A percentile compares a stretch with the other conserved stretches of the same genome.
These are phyloP conservation scores for Echites panduratus DNA, from an alignment of 257 asterid species.

Conservation along the genomic window DNA sequence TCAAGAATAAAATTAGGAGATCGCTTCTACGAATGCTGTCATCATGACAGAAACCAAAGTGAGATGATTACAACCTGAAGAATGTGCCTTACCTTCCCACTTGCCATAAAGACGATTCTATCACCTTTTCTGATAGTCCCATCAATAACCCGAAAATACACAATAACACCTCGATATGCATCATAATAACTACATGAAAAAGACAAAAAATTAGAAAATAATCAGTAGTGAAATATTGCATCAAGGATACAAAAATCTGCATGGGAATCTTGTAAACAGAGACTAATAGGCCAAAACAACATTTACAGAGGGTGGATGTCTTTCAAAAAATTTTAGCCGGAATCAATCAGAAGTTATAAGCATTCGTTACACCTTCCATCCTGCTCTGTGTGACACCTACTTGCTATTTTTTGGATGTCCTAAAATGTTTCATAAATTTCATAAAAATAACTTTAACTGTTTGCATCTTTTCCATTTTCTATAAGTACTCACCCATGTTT, in stretches of 20 bases:
- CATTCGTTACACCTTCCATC: not conserved
- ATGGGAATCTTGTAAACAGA: not conserved
- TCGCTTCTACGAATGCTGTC: not conserved
- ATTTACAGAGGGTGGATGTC: not conserved
- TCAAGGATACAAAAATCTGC: not conserved
- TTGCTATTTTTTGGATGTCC: not conserved
- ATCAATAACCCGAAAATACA: conserved; percentile 88
- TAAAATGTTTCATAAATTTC: not conserved
- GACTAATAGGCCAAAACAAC: not conserved
- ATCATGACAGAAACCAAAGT: not conserved
- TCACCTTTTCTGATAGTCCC: conserved; percentile 86
- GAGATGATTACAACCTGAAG: conserved; percentile 12
- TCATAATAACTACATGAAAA: conserved; percentile 75
- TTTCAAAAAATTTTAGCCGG: not conserved
- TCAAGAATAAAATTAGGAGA: not conserved
- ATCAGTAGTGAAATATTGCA: not conserved
- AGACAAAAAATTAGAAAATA: conserved; percentile 2
- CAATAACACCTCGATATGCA: conserved; percentile 93
- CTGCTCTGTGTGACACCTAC: not conserved
- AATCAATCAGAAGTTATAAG: not conserved
- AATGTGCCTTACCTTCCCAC: conserved; percentile 65
- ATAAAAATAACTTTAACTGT: not conserved
- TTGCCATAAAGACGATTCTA: conserved; percentile 87
- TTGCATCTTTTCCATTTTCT: not conserved
- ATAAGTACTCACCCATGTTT: not conserved